phyloP scores from a whole-genome alignment of 2,329 filamentous ascomycete genomes.

The Sporothrix dimorphospora region DNA sequence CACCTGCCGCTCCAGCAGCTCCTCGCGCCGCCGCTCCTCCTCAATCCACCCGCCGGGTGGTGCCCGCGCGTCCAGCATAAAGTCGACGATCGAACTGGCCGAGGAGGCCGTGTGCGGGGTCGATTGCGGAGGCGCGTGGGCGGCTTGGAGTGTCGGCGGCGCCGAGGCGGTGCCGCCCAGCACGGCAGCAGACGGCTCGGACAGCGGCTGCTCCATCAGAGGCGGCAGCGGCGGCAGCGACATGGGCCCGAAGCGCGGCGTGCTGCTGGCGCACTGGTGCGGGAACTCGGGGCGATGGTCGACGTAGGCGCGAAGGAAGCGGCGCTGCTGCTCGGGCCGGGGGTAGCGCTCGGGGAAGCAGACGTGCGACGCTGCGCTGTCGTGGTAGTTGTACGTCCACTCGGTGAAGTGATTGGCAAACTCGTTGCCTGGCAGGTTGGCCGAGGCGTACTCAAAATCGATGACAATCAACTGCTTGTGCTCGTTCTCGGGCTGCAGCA shows the following conservation, averaged over 20 bases:
- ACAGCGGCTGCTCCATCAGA: conserved; percentile 43
- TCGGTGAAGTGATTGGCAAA: conserved; percentile 99
- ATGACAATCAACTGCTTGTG: conserved; percentile 97
- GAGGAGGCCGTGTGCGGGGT: conserved; percentile 44
- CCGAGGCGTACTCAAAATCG: conserved; percentile 95
- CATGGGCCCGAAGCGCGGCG: conserved; percentile 32
- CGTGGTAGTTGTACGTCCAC: conserved; percentile 98
- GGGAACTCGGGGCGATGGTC: conserved; percentile 74
- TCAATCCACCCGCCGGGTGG: conserved; percentile 61
- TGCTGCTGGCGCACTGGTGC: conserved; percentile 43
- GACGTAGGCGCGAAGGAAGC: conserved; percentile 85
- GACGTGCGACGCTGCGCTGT: conserved; percentile 63
- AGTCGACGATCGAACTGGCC: conserved; percentile 63
- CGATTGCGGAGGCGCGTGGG: conserved; percentile 4
- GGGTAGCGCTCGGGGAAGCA: conserved; percentile 76
- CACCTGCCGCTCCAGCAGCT: conserved; percentile 68
- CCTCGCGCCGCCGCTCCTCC: conserved; percentile 64
- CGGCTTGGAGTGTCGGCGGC: conserved; percentile 31
- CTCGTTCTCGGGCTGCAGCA: conserved; percentile 85
- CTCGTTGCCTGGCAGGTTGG: conserved; percentile 83
- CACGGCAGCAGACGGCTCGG: conserved; percentile 33
- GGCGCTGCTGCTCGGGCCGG: conserved; percentile 75
- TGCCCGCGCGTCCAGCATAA: conserved; percentile 79
- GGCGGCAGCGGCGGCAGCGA: conserved; percentile 24
- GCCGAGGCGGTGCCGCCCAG: conserved; percentile 32